Evolutionary conservation across 768 basidiomycete genomes (phyloP).

Genomic region (Leccinum subgranulosum): DNA sequence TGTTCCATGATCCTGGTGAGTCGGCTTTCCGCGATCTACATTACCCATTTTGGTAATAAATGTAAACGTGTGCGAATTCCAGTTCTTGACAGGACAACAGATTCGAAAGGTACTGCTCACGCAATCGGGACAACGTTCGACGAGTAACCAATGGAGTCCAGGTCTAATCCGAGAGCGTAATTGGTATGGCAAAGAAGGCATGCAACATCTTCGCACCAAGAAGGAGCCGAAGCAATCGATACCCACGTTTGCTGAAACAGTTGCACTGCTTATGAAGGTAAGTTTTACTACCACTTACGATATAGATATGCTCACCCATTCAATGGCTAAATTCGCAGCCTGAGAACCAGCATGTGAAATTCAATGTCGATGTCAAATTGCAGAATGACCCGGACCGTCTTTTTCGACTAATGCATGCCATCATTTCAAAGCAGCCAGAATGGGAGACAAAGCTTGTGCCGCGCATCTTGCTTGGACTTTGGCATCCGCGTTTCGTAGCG

Average conservation of each 20-base stretch:
- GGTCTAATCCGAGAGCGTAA: conserved; percentile 65
- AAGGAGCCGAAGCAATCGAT: conserved; percentile 83
- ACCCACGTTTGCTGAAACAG: conserved; percentile 84
- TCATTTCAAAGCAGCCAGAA: conserved; percentile 57
- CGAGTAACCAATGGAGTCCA: conserved; percentile 30
- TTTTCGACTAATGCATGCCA: conserved; percentile 72
- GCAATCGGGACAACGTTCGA: conserved; percentile 26
- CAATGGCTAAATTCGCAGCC: conserved; percentile 39
- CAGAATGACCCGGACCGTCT: conserved; percentile 88
- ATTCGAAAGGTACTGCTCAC: conserved; percentile 51
- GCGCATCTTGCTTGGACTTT: conserved; percentile 76
- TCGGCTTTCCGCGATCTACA: conserved; percentile 13
- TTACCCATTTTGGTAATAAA: conserved; percentile 21
- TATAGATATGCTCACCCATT: conserved; percentile 7
- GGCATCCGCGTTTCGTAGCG: conserved; percentile 88
- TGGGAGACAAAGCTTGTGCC: conserved; percentile 81
- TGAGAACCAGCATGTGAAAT: conserved; percentile 71
- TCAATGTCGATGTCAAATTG: conserved; percentile 92
- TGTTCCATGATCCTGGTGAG: conserved; percentile 93
- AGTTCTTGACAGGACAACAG: conserved; percentile 81
- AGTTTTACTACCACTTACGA: conserved; percentile 19
- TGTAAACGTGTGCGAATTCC: conserved; percentile 23
- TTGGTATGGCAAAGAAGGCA: conserved; percentile 69
- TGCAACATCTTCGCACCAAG: conserved; percentile 75
- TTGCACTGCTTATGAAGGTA: conserved; percentile 77